A percentile compares a stretch with the other conserved stretches of the same genome.
These are phyloP conservation scores for Eucalyptus lansdowneana DNA, from an alignment of 345 rosid species.

Conservation along the genomic window DNA sequence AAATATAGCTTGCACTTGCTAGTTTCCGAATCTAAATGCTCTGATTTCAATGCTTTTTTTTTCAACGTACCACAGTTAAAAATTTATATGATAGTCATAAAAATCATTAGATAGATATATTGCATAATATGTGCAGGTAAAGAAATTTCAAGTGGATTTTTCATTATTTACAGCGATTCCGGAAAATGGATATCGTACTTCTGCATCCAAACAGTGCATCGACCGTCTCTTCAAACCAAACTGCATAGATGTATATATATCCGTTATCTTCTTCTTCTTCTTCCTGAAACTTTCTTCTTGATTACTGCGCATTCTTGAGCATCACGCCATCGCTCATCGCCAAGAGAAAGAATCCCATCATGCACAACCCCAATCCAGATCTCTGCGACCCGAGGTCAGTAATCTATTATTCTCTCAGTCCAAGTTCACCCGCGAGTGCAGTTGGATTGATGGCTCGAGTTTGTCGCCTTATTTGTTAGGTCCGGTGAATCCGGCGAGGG, in stretches of 20 bases:
- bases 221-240: background rate
- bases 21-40: background rate
- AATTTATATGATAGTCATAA: background rate
- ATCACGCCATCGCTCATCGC: background rate
- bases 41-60: background rate
- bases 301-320: background rate
- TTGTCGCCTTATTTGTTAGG: background rate
- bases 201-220: background rate
- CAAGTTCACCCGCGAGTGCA: background rate
- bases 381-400: background rate
- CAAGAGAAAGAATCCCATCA: background rate
- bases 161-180: background rate
- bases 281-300: background rate
- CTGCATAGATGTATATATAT: background rate
- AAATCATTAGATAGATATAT: background rate
- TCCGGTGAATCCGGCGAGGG: background rate
- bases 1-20: background rate
- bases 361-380: background rate
- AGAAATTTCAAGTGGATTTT: background rate
- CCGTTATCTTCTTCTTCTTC: background rate
- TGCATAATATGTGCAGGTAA: background rate
- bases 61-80: background rate
- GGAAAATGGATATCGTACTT: background rate
- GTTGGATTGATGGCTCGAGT: background rate
- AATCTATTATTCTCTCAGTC: background rate